Conservation (phyloP, 352 stramenopile species). For the Phytophthora pisi region DNA sequence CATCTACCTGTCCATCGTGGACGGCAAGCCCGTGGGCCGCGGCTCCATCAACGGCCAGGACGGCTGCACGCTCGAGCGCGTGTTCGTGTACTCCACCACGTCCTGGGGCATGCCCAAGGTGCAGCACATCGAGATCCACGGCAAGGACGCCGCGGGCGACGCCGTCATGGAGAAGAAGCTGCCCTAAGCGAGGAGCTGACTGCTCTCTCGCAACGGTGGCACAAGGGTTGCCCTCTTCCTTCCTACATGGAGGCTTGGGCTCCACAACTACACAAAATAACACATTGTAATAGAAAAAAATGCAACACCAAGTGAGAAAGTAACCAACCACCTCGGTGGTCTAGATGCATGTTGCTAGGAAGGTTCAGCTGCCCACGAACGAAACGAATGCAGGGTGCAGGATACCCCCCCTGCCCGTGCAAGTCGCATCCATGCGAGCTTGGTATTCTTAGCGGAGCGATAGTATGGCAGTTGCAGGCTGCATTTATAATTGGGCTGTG, state of each 20-base stretch:
- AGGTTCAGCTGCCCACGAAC: neutral
- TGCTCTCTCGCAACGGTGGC: neutral
- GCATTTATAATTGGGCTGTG: constrained; percentile 19
- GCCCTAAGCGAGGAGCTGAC: constrained; percentile 41
- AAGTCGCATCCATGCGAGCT: neutral
- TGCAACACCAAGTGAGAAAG: constrained; percentile 11
- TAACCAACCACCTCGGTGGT: neutral
- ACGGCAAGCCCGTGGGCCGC: constrained; percentile 73
- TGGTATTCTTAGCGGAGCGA: constrained; percentile 14
- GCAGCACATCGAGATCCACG: constrained; percentile 90
- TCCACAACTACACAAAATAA: constrained; percentile 11
- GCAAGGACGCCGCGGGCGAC: constrained; percentile 66
- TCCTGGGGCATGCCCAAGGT: constrained; percentile 90
- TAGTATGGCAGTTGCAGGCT: neutral
- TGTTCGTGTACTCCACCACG: constrained; percentile 87
- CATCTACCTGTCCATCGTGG: constrained; percentile 75
- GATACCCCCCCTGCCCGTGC: neutral
- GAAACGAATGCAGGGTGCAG: neutral
- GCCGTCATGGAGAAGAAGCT: constrained; percentile 87
- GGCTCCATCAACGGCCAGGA: constrained; percentile 79
- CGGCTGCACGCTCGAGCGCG: constrained; percentile 74
- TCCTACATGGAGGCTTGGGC: too few relatives aligned
- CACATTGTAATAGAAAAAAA: constrained; percentile 43
- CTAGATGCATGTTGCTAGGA: neutral
- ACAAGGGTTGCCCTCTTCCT: too few relatives aligned